Conservation (phyloP, 345 rosid species). For the Eucalyptus regnans region DNA sequence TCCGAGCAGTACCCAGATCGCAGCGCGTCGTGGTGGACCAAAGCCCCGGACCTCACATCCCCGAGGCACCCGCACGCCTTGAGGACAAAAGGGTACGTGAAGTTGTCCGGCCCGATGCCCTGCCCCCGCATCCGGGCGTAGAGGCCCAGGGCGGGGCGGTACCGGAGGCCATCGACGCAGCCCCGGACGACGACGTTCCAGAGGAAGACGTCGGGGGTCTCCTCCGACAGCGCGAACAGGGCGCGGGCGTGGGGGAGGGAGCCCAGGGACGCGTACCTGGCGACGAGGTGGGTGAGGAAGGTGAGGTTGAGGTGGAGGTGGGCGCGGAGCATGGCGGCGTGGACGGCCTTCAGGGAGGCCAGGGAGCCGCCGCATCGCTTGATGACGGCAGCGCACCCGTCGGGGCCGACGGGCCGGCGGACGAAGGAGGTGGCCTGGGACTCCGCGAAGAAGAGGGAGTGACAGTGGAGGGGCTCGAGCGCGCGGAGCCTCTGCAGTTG, state of each 20-base stretch:
- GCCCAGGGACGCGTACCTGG: slow-evolving; percentile 13
- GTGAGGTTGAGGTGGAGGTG: slow-evolving; percentile 6
- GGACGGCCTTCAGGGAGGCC: slow-evolving; percentile 7
- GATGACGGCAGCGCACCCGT: background rate
- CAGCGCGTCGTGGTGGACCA: slow-evolving; percentile 12
- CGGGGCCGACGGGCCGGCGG: background rate
- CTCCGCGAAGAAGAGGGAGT: background rate
- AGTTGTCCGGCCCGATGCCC: slow-evolving; percentile 12
- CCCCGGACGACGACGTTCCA: slow-evolving; percentile 23
- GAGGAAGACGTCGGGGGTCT: slow-evolving; percentile 10
- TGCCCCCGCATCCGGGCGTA: slow-evolving; percentile 16
- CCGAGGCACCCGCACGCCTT: slow-evolving; percentile 22
- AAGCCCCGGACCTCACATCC: slow-evolving; percentile 1
- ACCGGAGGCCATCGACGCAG: slow-evolving; percentile 8
- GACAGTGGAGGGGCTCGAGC: background rate
- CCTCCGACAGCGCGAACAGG: slow-evolving; percentile 4
- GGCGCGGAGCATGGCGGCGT: slow-evolving; percentile 14
- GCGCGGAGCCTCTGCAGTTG: background rate
- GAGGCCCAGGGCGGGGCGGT: background rate
- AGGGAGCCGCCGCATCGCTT: slow-evolving; percentile 6
- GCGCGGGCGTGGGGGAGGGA: slow-evolving; percentile 16
- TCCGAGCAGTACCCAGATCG: slow-evolving; percentile 9
- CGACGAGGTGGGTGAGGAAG: slow-evolving; percentile 18
- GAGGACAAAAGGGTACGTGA: slow-evolving; percentile 26
- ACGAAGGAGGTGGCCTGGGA: background rate